Evolutionary conservation across 2,329 filamentous ascomycete species (phyloP), one percentile per base, ranked within the genome.

Genomic region (Cytospora piceae): DNA sequence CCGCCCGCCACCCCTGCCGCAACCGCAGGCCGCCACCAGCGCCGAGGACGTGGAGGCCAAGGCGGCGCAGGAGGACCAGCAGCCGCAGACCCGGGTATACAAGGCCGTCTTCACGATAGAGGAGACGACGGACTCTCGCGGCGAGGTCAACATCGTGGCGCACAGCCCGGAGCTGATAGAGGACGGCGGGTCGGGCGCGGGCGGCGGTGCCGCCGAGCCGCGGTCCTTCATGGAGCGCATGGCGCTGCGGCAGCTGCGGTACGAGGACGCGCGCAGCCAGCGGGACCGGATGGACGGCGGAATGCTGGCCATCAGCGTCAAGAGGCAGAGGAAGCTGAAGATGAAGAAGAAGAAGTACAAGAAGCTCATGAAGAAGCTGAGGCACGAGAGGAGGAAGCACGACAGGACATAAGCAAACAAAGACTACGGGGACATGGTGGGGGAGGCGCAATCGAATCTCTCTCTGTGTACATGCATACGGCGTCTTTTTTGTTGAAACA

Each of bases 291-390:
- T 29, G 58, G 34, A 11, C 58, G 77, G 76, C 62, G 74, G 77
- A 67, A 94, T 97, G 90, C 81, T 89, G 68, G 87, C 93, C 69
- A 93, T 99, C 76, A 96, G 92, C 75, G 94, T 97, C 72, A 93
- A 90, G 84, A 86, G 95, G 78, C 93, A 96, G 80, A 85, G 93
- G 75, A 96, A 95, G 82, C 82, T 97, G 75, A 97, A 93, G 87
- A 99, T 99, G 94, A 99, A 99, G 91, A 99, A 98, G 87, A 94
- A 98, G 87, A 99, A 99, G 89, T 97, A 97, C 81, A 98, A 97
- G 93, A 99, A 99, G 87, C 83, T 98, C 72, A 93, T 97, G 91
- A 92, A 90, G 84, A 87, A 88, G 79, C 97, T 94, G 74, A 88
- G 94, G 77, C 94, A 92, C 76, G 79, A 93, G 82, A 90, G 94